Evolutionary conservation across 2,329 filamentous ascomycete genomes (phyloP).

Genomic region (Rhinocladiella mackenziei): DNA sequence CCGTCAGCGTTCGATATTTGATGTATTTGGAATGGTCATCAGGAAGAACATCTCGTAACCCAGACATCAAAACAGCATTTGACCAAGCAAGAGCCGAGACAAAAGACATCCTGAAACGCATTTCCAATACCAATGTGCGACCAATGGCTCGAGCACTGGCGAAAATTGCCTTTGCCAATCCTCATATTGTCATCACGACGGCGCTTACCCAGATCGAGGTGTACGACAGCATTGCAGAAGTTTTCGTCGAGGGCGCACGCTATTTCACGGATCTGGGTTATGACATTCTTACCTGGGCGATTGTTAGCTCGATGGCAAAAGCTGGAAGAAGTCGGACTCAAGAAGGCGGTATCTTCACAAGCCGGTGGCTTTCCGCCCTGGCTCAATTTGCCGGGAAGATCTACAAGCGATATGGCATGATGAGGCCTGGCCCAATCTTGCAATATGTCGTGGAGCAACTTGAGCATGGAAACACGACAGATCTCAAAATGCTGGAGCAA

Average conservation of each 20-base stretch:
- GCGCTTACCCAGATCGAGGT: slow-evolving; percentile 87
- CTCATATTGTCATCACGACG: slow-evolving; percentile 84
- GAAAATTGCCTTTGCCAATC: slow-evolving; percentile 87
- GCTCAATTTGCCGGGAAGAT: slow-evolving; percentile 88
- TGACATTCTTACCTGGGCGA: slow-evolving; percentile 87
- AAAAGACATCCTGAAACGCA: slow-evolving; percentile 77
- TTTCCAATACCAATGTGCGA: slow-evolving; percentile 80
- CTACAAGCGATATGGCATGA: slow-evolving; percentile 77
- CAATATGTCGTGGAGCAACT: slow-evolving; percentile 88
- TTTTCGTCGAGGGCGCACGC: slow-evolving; percentile 87
- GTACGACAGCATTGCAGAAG: slow-evolving; percentile 91
- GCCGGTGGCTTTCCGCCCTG: slow-evolving; percentile 84
- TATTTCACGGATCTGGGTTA: slow-evolving; percentile 93
- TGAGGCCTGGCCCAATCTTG: slow-evolving; percentile 79
- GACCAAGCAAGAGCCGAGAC: slow-evolving; percentile 73
- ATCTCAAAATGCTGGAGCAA: slow-evolving; percentile 86
- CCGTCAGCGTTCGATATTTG: slow-evolving; percentile 71
- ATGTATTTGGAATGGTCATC: slow-evolving; percentile 94
- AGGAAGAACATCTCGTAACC: slow-evolving; percentile 69
- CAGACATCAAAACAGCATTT: slow-evolving; percentile 75
- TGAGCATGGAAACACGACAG: slow-evolving; percentile 74
- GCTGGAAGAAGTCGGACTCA: slow-evolving; percentile 57
- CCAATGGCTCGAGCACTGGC: slow-evolving; percentile 84
- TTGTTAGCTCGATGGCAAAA: slow-evolving; percentile 67
- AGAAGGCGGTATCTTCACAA: slow-evolving; percentile 69